These are phyloP conservation scores for Gamarada debralockiae DNA, from an alignment of 495 filamentous ascomycete species.

Conservation along the genomic window DNA sequence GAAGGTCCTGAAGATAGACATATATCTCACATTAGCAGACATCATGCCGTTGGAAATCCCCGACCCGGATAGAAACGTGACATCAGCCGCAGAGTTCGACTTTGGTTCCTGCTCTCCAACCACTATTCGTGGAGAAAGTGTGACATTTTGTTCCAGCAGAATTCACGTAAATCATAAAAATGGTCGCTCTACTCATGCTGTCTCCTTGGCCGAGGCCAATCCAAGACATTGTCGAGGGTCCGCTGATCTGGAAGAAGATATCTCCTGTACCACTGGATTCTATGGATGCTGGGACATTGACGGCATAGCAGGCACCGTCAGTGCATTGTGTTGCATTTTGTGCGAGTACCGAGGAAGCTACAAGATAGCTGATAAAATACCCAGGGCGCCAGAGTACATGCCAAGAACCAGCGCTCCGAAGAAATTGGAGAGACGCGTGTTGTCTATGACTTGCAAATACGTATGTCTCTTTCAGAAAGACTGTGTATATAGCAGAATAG, in stretches of 20 bases:
- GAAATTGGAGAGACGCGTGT: background rate
- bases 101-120: conserved; percentile 47
- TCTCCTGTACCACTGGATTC: conserved; percentile 40
- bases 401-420: too few species aligned
- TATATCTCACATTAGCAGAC: conserved; percentile 55
- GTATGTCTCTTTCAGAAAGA: too few species aligned
- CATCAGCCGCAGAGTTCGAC: conserved; percentile 42
- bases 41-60: conserved; percentile 51
- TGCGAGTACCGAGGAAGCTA: conserved; percentile 8
- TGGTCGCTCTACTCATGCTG: conserved; percentile 59
- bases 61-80: conserved; percentile 59
- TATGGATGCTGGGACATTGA: conserved; percentile 40
- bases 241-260: conserved; percentile 64
- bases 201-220: conserved; percentile 61
- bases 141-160: conserved; percentile 53
- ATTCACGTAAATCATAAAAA: conserved; percentile 64
- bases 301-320: conserved; percentile 36
- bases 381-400: too few species aligned
- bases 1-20: background rate
- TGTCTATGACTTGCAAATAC: too few species aligned
- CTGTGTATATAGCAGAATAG: too few species aligned
- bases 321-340: conserved; percentile 17
- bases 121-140: conserved; percentile 59
- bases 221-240: conserved; percentile 57
- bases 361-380: background rate